Conservation (phyloP, 2,329 filamentous ascomycete genomes). For the Alternaria consortialis region DNA sequence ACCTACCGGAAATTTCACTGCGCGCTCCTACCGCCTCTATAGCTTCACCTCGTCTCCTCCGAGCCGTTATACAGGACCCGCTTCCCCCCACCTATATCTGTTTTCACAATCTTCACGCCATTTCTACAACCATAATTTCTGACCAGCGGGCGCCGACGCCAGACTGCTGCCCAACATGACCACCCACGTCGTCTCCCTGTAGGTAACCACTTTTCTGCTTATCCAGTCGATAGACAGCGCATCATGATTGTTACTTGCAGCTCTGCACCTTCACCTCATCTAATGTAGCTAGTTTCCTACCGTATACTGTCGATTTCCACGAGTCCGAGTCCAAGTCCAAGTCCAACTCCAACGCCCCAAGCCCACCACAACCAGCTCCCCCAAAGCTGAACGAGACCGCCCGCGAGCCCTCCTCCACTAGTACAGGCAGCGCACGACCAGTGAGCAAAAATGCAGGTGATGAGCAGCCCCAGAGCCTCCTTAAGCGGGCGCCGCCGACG, state of each 20-base stretch:
- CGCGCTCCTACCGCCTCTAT: conserved; percentile 13
- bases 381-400: conserved; percentile 52
- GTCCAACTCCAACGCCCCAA: conserved; percentile 56
- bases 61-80: background rate
- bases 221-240: background rate
- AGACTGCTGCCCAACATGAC: conserved; percentile 57
- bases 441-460: conserved; percentile 26
- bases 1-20: conserved; percentile 20
- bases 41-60: conserved; percentile 9
- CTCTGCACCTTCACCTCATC: conserved; percentile 1
- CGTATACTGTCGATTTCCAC: conserved; percentile 87
- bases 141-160: conserved; percentile 12
- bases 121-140: conserved; percentile 15
- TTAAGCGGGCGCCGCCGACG: conserved; percentile 43
- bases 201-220: conserved; percentile 43
- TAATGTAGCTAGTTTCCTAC: conserved; percentile 75
- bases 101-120: conserved; percentile 2
- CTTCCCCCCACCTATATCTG: conserved; percentile 3
- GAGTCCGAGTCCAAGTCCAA: conserved; percentile 59
- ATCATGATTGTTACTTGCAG: background rate
- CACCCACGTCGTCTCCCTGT: conserved; percentile 68
- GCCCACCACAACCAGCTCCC: conserved; percentile 33
- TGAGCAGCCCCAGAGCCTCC: conserved; percentile 50
- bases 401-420: conserved; percentile 58
- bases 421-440: conserved; percentile 9